Evolutionary conservation across 31 red algal species (phyloP).

Genomic region (Bonnemaisonia californica): DNA sequence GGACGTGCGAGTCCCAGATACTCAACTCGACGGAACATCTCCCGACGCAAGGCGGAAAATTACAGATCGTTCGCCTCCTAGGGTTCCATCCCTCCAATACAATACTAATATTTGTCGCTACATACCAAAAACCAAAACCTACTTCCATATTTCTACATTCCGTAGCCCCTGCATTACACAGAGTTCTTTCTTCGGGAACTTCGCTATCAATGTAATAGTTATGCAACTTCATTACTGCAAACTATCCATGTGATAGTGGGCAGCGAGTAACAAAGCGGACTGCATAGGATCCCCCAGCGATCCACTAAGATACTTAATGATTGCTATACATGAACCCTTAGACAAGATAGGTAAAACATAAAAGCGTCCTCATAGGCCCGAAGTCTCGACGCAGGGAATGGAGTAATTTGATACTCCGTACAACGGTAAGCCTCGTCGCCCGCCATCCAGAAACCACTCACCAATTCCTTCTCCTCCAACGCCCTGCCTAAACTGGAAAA

Average conservation of each 20-base stretch:
- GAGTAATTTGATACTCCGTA: slow-evolving; percentile 6
- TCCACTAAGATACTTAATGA: neutral
- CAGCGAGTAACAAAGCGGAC: neutral
- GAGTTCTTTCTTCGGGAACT: too few relatives aligned
- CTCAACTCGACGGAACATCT: too few relatives aligned
- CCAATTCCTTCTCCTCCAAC: neutral
- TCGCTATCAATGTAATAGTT: neutral
- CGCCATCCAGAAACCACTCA: slow-evolving; percentile 1
- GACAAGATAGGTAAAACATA: slow-evolving; percentile 7
- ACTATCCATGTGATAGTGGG: neutral
- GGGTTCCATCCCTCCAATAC: too few relatives aligned
- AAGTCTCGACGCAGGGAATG: neutral
- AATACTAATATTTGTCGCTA: too few relatives aligned
- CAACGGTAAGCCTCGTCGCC: slow-evolving; percentile 9
- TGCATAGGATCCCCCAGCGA: neutral
- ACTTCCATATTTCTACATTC: too few relatives aligned
- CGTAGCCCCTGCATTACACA: too few relatives aligned
- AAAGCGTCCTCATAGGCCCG: slow-evolving; percentile 16
- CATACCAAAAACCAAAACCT: too few relatives aligned
- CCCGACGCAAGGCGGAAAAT: too few relatives aligned
- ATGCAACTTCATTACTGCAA: neutral
- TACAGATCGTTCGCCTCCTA: too few relatives aligned
- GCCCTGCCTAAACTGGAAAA: neutral
- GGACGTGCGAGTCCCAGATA: too few relatives aligned
- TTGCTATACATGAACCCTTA: slow-evolving; percentile 8